Conservation (phyloP, 2,329 filamentous ascomycete genomes). For the Keithomyces neogunnii region DNA sequence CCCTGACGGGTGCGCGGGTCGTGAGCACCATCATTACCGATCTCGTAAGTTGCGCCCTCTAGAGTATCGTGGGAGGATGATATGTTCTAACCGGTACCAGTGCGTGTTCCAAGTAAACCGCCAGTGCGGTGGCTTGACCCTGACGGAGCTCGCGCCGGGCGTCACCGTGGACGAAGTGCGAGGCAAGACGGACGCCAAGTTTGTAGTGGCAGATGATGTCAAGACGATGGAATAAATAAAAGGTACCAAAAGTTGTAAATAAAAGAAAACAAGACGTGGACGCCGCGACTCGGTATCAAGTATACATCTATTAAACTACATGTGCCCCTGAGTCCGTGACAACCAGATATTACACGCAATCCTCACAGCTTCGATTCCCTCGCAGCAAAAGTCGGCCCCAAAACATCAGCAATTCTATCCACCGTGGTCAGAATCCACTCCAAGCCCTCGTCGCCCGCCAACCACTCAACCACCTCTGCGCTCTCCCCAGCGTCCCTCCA, state of each 20-base stretch:
- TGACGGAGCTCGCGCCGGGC: constrained; percentile 63
- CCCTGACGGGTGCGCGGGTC: constrained; percentile 56
- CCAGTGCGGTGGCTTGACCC: constrained; percentile 49
- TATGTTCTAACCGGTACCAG: constrained; percentile 22
- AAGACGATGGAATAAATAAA: constrained; percentile 31
- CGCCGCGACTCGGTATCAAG: background rate
- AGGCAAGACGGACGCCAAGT: constrained; percentile 62
- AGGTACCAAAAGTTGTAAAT: background rate
- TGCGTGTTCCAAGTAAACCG: constrained; percentile 65
- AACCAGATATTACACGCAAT: background rate
- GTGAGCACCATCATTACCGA: constrained; percentile 69
- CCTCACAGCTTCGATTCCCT: constrained; percentile 9
- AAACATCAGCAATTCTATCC: constrained; percentile 34
- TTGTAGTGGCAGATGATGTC: constrained; percentile 51
- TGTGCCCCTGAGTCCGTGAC: background rate
- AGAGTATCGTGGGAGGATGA: background rate
- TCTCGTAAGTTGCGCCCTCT: constrained; percentile 43
- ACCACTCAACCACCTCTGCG: constrained; percentile 27
- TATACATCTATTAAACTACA: background rate
- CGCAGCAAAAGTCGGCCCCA: constrained; percentile 33
- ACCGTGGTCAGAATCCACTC: constrained; percentile 38
- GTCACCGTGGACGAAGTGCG: constrained; percentile 60
- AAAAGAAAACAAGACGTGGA: background rate
- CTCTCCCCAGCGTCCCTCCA: constrained; percentile 29
- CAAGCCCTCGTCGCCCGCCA: constrained; percentile 36